phyloP scores from a whole-genome alignment of 805 yeast genomes.

The Hanseniaspora valbyensis region DNA sequence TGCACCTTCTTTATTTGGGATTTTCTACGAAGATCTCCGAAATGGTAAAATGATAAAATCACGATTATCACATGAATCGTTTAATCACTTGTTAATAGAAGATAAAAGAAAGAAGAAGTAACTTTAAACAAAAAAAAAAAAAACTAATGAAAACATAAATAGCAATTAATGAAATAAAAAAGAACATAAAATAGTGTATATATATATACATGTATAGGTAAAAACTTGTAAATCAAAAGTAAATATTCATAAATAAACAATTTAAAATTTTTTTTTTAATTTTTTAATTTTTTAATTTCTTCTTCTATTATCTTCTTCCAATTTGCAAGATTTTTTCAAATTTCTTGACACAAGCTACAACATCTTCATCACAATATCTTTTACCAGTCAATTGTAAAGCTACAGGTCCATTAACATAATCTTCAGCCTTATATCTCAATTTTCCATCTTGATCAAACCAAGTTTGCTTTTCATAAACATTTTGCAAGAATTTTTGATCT shows the following conservation, averaged over 20 bases:
- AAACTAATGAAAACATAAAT: background rate
- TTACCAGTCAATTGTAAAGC: constrained; percentile 41
- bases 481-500: constrained; percentile 16
- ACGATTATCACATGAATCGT: constrained; percentile 11
- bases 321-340: constrained; percentile 28
- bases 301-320: constrained; percentile 18
- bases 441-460: constrained; percentile 21
- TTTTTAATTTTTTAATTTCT: too few relatives aligned
- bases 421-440: constrained; percentile 27
- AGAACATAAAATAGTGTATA: too few relatives aligned
- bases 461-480: constrained; percentile 22
- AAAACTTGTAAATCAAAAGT: too few relatives aligned
- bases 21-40: constrained; percentile 28
- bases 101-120: constrained; percentile 6
- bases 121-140: background rate
- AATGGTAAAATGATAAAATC: constrained; percentile 2
- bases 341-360: constrained; percentile 37
- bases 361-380: constrained; percentile 40
- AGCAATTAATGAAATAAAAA: too few relatives aligned
- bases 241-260: too few relatives aligned
- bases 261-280: too few relatives aligned
- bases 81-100: constrained; percentile 1
- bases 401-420: constrained; percentile 39
- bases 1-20: constrained; percentile 27
- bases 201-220: too few relatives aligned